Conservation (phyloP, 2,329 filamentous ascomycete genomes). For the Aspergillus calidoustus region DNA sequence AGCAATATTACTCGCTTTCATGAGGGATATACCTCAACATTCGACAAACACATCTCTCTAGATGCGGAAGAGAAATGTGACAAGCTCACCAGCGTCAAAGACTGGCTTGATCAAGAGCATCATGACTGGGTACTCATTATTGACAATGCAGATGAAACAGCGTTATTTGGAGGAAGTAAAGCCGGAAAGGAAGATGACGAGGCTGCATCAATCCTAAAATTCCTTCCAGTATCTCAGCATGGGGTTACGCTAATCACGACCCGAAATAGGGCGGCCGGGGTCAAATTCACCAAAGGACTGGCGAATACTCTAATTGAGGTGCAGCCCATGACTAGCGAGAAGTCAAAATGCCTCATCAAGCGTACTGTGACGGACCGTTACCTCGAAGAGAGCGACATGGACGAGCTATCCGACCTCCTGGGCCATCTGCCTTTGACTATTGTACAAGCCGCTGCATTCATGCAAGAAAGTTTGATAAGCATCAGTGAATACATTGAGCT, state of each 20-base stretch:
- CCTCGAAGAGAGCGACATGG: slow-evolving; percentile 15
- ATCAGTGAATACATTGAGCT: slow-evolving; percentile 21
- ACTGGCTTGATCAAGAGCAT: slow-evolving; percentile 21
- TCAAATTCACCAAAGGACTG: slow-evolving; percentile 16
- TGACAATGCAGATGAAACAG: slow-evolving; percentile 27
- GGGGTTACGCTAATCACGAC: slow-evolving; percentile 16
- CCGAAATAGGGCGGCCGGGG: slow-evolving; percentile 19
- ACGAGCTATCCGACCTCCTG: slow-evolving; percentile 14
- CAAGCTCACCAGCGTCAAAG: slow-evolving; percentile 12
- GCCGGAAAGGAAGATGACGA: background rate
- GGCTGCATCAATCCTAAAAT: slow-evolving; percentile 10
- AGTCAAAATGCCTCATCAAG: slow-evolving; percentile 18
- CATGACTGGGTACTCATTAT: slow-evolving; percentile 24
- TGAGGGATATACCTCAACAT: slow-evolving; percentile 14
- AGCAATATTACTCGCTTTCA: slow-evolving; percentile 20
- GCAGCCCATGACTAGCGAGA: slow-evolving; percentile 14
- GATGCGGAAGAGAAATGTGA: slow-evolving; percentile 8
- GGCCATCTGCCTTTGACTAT: slow-evolving; percentile 20
- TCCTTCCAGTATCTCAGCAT: slow-evolving; percentile 5
- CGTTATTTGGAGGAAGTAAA: slow-evolving; percentile 9
- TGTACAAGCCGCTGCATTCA: slow-evolving; percentile 19
- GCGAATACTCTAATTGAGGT: slow-evolving; percentile 15
- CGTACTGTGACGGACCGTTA: slow-evolving; percentile 6
- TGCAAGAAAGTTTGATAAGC: slow-evolving; percentile 19
- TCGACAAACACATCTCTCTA: slow-evolving; percentile 10